Conservation (phyloP, 2,329 filamentous ascomycete genomes). For the Ascochyta clinopodiicola region DNA sequence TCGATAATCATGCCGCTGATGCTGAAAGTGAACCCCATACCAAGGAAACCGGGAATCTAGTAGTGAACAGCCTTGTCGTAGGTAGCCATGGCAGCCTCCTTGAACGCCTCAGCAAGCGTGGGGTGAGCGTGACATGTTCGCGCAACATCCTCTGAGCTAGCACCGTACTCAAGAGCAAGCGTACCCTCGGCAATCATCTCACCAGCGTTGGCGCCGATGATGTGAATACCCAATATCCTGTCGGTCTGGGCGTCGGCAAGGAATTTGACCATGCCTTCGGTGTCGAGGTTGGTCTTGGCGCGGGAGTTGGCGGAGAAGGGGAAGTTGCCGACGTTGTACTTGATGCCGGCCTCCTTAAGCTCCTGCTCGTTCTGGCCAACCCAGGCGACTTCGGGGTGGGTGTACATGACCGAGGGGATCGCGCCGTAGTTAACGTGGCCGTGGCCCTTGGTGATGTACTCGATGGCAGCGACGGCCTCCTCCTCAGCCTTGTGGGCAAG, state of each 20-base stretch:
- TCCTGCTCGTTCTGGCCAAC: slow-evolving; percentile 98
- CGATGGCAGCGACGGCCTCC: slow-evolving; percentile 91
- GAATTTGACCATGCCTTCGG: slow-evolving; percentile 96
- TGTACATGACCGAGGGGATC: slow-evolving; percentile 99
- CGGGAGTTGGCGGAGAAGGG: slow-evolving; percentile 98
- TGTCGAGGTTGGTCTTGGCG: slow-evolving; percentile 98
- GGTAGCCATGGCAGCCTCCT: slow-evolving; percentile 98
- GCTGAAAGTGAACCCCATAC: slow-evolving; percentile 37
- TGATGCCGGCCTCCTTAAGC: slow-evolving; percentile 84
- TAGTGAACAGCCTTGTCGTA: slow-evolving; percentile 96
- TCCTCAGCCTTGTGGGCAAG: slow-evolving; percentile 99
- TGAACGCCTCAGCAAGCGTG: slow-evolving; percentile 95
- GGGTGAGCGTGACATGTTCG: slow-evolving; percentile 97
- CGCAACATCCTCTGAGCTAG: slow-evolving; percentile 74
- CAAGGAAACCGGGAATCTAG: slow-evolving; percentile 54
- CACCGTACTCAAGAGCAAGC: slow-evolving; percentile 94
- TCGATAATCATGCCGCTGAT: slow-evolving; percentile 44
- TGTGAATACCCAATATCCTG: slow-evolving; percentile 92
- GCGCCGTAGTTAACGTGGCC: slow-evolving; percentile 98
- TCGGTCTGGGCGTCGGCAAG: slow-evolving; percentile 96
- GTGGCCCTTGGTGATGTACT: slow-evolving; percentile 97
- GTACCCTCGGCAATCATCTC: slow-evolving; percentile 99
- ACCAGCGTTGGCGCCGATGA: slow-evolving; percentile 92
- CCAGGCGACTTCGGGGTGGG: slow-evolving; percentile 97
- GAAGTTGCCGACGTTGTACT: slow-evolving; percentile 93